Evolutionary conservation across 208 protist genomes (phyloP), one percentile per base, ranked within the genome.

Genomic region (Giardia duodenalis): DNA sequence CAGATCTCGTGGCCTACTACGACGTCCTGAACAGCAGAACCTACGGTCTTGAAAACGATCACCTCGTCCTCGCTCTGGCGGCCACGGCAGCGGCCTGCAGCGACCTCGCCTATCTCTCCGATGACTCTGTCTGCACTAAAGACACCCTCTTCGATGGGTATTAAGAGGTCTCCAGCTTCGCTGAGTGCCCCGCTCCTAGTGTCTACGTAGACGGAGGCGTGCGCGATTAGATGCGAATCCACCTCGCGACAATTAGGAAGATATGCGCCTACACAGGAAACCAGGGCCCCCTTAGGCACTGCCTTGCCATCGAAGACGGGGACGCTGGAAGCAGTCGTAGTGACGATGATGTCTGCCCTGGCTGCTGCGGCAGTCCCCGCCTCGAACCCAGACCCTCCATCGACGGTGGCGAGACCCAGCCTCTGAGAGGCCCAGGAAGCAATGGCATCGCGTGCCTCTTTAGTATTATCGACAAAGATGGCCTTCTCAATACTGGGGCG

Each of bases 201-300:
- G 44, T 89, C 86, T 45, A 89, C 86, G 4, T 46, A 10, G 4
- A 89, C 42, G 4, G 3, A 19, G 4, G 42, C 86, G 19, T 45
- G 86, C 10, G 19, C 4, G 22, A 46, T 10, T 10, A 76, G 57
- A 19, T 4, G 3, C 19, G 42, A 45, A 45, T 89, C 86, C 22
- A 89, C 86, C 86, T 89, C 86, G 4, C 86, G 4, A 45, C 22
- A 46, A 44, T 89, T 3, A 19, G 86, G 86, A 10, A 46, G 42
- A 89, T 89, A 89, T 45, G 86, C 86, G 42, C 86, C 86, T 46
- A 89, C 86, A 89, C 86, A 89, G 44, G 22, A 46, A 3, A 89
- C 86, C 4, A 89, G 44, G 4, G 22, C 4, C 10, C 86, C 86
- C 44, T n/a, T 4, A 3, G 3, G 4, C 4, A 89, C 22, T 89